Percentiles rank a stretch among this genome's conserved stretches.
Conservation (phyloP, 345 rosid genomes). For the Gossypium herbaceum region DNA sequence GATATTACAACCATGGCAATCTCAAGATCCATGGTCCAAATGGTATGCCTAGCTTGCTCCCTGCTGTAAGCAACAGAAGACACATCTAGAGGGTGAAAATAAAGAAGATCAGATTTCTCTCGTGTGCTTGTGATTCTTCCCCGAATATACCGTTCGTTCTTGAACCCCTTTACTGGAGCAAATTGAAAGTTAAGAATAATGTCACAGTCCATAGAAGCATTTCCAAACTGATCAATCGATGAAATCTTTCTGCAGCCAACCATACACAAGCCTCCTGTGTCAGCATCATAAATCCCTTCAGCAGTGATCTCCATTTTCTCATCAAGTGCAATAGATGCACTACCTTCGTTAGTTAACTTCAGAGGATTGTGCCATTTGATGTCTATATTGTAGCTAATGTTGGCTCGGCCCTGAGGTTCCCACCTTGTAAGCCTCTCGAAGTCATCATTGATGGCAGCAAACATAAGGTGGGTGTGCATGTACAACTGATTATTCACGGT, state of each 20-base stretch:
- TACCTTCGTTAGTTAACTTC: not conserved
- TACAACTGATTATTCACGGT: conserved; percentile 26
- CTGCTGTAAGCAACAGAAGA: conserved; percentile 24
- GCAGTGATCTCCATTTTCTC: conserved; percentile 31
- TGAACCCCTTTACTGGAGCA: conserved; percentile 29
- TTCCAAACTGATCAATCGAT: not conserved
- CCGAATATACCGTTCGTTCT: conserved; percentile 15
- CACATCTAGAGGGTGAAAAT: conserved; percentile 26
- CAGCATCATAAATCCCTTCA: conserved; percentile 47
- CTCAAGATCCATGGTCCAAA: conserved; percentile 49
- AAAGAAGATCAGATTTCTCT: conserved; percentile 31
- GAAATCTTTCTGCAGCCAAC: conserved; percentile 39
- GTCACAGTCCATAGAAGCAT: conserved; percentile 34
- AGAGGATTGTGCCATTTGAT: conserved; percentile 3
- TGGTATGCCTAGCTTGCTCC: conserved; percentile 10
- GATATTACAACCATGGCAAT: conserved; percentile 36
- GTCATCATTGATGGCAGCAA: not conserved
- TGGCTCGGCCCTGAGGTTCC: conserved; percentile 1
- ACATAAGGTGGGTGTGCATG: not conserved
- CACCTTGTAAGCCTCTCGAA: not conserved
- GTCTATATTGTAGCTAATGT: conserved; percentile 33
- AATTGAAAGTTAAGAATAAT: conserved; percentile 34
- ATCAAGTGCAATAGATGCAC: not conserved
- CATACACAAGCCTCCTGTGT: conserved; percentile 47
- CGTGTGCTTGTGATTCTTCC: conserved; percentile 44